Evolutionary conservation across 2,329 filamentous ascomycete species (phyloP), one percentile per base, ranked within the genome.

Genomic region (Aureobasidium sp.): DNA sequence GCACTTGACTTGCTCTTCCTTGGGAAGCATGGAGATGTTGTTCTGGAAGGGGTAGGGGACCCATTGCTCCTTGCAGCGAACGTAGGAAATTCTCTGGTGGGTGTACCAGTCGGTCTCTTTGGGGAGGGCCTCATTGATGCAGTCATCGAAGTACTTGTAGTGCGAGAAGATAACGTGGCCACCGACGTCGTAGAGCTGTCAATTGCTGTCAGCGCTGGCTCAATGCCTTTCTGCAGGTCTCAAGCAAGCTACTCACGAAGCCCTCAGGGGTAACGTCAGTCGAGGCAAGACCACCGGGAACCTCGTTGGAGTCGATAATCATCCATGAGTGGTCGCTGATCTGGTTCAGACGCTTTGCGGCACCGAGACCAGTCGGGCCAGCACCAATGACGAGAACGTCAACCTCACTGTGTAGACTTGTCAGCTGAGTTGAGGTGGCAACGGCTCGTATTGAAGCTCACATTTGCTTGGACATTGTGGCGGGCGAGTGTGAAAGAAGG

Each of bases 121-220:
- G 71, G 94, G 94, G 45, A 99, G 87, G 59, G 94, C 94, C 83
- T 99, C 94, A 76, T 97, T 85, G 74, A 99, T 88, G 81, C 90
- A 95, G 82, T 99, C 94, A 80, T 99, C 94, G 76, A 99, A 99
- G 86, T 99, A 99, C 82, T 97, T 97, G 88, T 99, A 99, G 85
- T 97, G 92, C 70, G 92, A 97, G 85, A 97, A 97, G 80, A 97
- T 97, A 79, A 97, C 92, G 79, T 97, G 92, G 70, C 92, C 92
- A 75, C 92, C 92, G 70, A 99, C 94, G 79, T 99, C 94, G 84
- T 97, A 99, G 71, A 99, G 86, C 93, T 96, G 72, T 27, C 32
- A 39, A 16, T 44, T 64, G 63, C 63, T 63, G 63, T 39, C 16
- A 57, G 32, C 39, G 54, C 42, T 39, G 54, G 32, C 42, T 37